Percentiles rank a stretch among this genome's conserved stretches.
Evolutionary conservation across 1,284 basidiomycete genomes (phyloP).

Genomic region (Sporisorium iseilematis-ciliati): DNA sequence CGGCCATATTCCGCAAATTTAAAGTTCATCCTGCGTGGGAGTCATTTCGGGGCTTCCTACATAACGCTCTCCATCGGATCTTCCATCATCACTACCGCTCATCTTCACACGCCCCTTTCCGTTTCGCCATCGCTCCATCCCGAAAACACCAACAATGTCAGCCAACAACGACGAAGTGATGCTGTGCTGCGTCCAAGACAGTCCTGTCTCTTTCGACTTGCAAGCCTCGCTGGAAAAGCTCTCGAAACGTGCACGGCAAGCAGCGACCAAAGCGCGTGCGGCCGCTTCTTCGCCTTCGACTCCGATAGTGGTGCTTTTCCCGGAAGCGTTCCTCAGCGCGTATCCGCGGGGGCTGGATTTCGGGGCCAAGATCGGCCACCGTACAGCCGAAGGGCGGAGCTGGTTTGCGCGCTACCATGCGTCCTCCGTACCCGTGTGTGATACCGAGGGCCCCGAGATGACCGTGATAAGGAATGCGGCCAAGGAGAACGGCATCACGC

Average conservation of each 20-base stretch:
- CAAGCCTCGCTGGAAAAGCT: conserved; percentile 49
- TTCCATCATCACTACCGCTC: background rate
- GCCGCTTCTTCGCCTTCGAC: conserved; percentile 10
- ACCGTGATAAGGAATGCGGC: conserved; percentile 30
- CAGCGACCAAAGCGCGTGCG: conserved; percentile 36
- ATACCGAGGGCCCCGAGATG: conserved; percentile 49
- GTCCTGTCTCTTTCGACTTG: conserved; percentile 49
- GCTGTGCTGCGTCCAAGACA: conserved; percentile 52
- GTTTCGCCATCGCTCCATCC: background rate
- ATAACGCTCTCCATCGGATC: background rate
- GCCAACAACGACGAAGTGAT: conserved; percentile 30
- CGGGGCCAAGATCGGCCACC: conserved; percentile 51
- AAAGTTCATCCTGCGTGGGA: background rate
- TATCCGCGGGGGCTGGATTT: conserved; percentile 69
- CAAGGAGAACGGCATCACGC: conserved; percentile 52
- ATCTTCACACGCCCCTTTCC: no score
- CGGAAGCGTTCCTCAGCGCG: conserved; percentile 76
- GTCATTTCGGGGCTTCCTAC: background rate
- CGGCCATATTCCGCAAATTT: background rate
- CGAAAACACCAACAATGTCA: background rate
- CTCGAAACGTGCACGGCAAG: conserved; percentile 36
- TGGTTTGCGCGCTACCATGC: conserved; percentile 52
- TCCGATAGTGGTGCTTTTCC: conserved; percentile 76
- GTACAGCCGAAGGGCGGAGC: conserved; percentile 44
- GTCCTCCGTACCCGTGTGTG: conserved; percentile 43